Conservation (phyloP, 306 rosid genomes). For the Benincasa hispida region DNA sequence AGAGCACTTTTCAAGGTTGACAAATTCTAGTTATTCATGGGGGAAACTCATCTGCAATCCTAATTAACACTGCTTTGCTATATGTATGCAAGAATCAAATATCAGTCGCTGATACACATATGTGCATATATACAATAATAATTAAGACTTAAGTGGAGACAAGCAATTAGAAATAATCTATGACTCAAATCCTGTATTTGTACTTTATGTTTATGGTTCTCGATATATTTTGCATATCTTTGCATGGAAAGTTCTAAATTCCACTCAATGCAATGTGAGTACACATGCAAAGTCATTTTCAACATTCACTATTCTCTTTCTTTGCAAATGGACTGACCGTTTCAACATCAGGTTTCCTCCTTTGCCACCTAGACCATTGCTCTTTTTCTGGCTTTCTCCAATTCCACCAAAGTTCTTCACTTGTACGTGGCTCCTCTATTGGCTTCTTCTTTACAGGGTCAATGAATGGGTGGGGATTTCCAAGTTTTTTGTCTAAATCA, state of each 20-base stretch:
- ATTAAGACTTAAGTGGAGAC: background rate
- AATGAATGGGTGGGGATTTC: slow-evolving; percentile 75
- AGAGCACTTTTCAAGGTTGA: background rate
- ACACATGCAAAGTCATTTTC: background rate
- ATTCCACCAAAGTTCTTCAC: slow-evolving; percentile 93
- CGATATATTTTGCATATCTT: background rate
- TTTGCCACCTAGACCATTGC: slow-evolving; percentile 97
- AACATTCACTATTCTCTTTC: background rate
- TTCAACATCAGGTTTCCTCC: slow-evolving; percentile 85
- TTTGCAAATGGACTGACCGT: slow-evolving; percentile 48
- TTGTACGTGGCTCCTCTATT: slow-evolving; percentile 46
- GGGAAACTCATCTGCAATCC: background rate
- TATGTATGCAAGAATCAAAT: background rate
- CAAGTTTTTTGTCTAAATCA: slow-evolving; percentile 53
- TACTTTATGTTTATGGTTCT: background rate
- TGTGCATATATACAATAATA: background rate
- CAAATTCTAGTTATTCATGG: background rate
- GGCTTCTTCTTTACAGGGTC: slow-evolving; percentile 67
- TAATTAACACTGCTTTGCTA: background rate
- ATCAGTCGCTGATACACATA: background rate
- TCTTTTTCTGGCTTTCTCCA: slow-evolving; percentile 88
- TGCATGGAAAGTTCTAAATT: background rate
- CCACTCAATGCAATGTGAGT: background rate
- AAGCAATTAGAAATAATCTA: background rate
- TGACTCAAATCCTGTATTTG: background rate